Conservation (phyloP, 2,329 filamentous ascomycete species). For the Cytospora piceae region DNA sequence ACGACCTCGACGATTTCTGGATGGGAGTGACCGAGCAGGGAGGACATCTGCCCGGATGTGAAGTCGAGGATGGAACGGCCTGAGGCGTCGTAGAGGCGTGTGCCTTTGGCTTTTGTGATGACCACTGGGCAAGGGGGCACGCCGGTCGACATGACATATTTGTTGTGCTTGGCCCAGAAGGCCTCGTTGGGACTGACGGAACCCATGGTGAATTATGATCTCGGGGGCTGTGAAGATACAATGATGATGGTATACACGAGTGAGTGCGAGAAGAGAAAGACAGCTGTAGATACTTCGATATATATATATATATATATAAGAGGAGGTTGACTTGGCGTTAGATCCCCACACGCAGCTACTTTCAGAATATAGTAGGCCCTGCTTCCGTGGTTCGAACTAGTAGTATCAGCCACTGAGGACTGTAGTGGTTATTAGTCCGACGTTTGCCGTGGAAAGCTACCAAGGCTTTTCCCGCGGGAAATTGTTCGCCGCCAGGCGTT, state of each 20-base stretch:
- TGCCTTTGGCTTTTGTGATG: conserved; percentile 50
- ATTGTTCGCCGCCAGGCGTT: no score
- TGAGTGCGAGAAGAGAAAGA: background rate
- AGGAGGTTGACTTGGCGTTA: background rate
- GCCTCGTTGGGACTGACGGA: conserved; percentile 24
- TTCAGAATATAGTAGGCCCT: no score
- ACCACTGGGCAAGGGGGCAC: conserved; percentile 45
- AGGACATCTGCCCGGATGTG: conserved; percentile 64
- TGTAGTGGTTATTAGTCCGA: no score
- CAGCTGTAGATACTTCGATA: background rate
- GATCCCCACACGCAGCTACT: background rate
- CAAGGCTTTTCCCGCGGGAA: no score
- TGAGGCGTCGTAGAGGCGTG: conserved; percentile 48
- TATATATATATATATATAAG: background rate
- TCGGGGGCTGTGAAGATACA: background rate
- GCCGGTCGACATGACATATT: conserved; percentile 48
- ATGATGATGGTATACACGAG: background rate
- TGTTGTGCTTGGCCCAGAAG: conserved; percentile 43
- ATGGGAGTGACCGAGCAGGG: conserved; percentile 59
- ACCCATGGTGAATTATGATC: conserved; percentile 20
- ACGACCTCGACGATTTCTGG: conserved; percentile 60
- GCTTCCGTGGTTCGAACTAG: no score
- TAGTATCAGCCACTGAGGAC: no score
- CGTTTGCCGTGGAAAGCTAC: no score
- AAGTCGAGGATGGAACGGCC: conserved; percentile 57